Evolutionary conservation across 2,329 filamentous ascomycete genomes (phyloP), one percentile per base, ranked within the genome.

Genomic region (Pseudogymnoascus sp.): DNA sequence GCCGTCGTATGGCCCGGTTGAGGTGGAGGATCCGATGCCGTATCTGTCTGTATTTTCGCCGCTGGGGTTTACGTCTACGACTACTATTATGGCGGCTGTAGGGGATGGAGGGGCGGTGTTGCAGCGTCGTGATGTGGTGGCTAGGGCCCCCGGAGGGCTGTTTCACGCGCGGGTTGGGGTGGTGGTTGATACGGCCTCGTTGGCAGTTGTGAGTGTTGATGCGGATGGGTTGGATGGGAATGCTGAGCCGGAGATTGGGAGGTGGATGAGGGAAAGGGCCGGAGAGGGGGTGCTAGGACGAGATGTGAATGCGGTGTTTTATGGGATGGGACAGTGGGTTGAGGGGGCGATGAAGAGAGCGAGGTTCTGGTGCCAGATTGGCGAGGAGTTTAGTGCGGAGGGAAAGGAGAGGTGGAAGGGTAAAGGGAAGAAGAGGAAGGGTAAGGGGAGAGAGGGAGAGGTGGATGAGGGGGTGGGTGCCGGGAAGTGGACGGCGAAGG

Each of bases 31-130:
- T 63, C 83, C 88, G 58, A 74, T 88, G 2, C 84, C 87, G 0
- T 91, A 87, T 65, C 77, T 92, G 0, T 82, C 87, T 50, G 78
- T 87, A 7, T 91, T 94, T 67, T 88, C 84, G 0, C 83, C 87
- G 0, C 78, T 94, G 12, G 77, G 76, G 0, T 85, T 89, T 62
- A 78, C 78, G 0, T 86, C 84, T 0, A 78, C 74, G 0, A 75
- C 84, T 12, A 73, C 76, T 0, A 71, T 81, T 0, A 67, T 82
- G 2, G 77, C 80, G 0, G 43, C 70, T 6, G 63, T 67, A 1
- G 63, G 65, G 11, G 61, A 69, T 4, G 57, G 65, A 6, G 57
- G 59, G 7, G 57, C 63, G 16, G 62, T 79, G 0, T 70, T 80
- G 32, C 83, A 86, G 62, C 76, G 76, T 2, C 84, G 88, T 66